These are phyloP conservation scores for Tetradesmus obliquus DNA, from an alignment of 139 green algal genomes.

Conservation along the genomic window DNA sequence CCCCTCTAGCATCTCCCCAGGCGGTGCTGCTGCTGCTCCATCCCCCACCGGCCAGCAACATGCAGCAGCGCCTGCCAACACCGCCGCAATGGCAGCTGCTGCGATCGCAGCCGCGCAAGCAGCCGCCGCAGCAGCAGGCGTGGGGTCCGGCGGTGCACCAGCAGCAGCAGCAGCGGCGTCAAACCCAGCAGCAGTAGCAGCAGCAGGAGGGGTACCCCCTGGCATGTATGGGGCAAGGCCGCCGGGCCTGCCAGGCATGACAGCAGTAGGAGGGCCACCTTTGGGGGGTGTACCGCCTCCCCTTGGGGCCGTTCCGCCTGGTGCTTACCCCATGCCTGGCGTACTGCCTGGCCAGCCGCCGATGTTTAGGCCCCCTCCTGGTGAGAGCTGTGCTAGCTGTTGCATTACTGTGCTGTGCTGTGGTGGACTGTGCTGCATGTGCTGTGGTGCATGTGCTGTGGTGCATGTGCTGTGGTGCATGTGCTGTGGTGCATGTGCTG, in stretches of 20 bases:
- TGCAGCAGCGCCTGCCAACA: not conserved
- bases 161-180: not conserved
- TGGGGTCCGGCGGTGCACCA: no score
- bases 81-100: constrained; percentile 13
- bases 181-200: not conserved
- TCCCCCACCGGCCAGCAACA: not conserved
- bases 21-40: not conserved
- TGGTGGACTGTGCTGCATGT: no score
- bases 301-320: not conserved
- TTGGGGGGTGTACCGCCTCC: not conserved
- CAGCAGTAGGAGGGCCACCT: not conserved
- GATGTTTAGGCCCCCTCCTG: constrained; percentile 14
- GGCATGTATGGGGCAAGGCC: not conserved
- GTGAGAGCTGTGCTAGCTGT: not conserved
- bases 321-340: not conserved
- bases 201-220: not conserved
- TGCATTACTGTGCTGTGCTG: not conserved
- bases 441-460: no score
- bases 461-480: no score
- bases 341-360: not conserved
- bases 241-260: not conserved
- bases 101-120: not conserved
- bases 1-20: not conserved
- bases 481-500: no score
- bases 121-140: not conserved